These are phyloP conservation scores for Blechomonas ayalai DNA, from an alignment of 208 protist species.

Conservation along the genomic window DNA sequence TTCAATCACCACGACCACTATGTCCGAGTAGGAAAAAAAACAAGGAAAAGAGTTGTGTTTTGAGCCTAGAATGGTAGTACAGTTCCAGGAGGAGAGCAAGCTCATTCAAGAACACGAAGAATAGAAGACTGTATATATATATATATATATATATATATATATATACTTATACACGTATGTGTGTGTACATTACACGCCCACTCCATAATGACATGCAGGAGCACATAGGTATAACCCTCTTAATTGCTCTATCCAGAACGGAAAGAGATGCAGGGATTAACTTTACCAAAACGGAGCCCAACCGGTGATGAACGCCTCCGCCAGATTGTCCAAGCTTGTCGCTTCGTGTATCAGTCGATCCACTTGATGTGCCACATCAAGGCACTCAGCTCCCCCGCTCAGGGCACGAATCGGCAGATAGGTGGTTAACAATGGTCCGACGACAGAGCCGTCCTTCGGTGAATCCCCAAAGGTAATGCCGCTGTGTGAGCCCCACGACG, in stretches of 20 bases:
- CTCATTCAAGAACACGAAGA: neutral
- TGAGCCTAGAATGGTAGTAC: neutral
- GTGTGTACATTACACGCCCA: too few relatives aligned
- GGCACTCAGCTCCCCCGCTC: constrained; percentile 44
- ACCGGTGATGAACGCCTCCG: constrained; percentile 84
- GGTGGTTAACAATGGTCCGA: constrained; percentile 49
- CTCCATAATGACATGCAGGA: too few relatives aligned
- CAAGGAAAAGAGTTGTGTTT: too few relatives aligned
- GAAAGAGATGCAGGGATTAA: constrained; percentile 1
- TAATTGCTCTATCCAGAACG: too few relatives aligned
- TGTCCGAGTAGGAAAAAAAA: too few relatives aligned
- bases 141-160: constrained; percentile 8
- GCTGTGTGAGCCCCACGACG: constrained; percentile 32
- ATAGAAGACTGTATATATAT: neutral
- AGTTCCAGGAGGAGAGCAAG: constrained; percentile 7
- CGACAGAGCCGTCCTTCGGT: constrained; percentile 13
- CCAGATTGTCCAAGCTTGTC: constrained; percentile 82
- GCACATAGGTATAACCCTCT: too few relatives aligned
- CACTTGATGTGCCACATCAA: constrained; percentile 82
- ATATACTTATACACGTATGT: neutral
- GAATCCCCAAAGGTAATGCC: constrained; percentile 9
- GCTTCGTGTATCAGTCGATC: constrained; percentile 86
- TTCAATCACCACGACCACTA: too few relatives aligned
- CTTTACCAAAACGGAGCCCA: constrained; percentile 89
- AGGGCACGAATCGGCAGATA: constrained; percentile 63